These are phyloP conservation scores for Trichoderma oligosporum DNA, from an alignment of 2,329 filamentous ascomycete genomes.

Conservation along the genomic window DNA sequence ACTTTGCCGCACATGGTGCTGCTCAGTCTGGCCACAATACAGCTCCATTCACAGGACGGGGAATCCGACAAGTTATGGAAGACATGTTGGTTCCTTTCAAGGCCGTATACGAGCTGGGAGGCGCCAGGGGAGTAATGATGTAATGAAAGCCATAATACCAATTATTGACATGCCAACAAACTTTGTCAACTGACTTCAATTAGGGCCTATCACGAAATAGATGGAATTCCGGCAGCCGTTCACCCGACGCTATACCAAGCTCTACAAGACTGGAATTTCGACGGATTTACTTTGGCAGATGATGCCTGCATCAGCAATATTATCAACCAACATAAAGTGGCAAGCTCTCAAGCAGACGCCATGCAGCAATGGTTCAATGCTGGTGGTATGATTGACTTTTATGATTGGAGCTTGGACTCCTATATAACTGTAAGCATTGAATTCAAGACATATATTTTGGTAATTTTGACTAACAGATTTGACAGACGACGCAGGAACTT, in stretches of 20 bases:
- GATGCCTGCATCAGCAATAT: slow-evolving; percentile 13
- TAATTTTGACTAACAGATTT: neutral
- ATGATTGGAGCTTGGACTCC: slow-evolving; percentile 14
- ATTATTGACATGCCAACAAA: no score
- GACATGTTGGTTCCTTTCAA: slow-evolving; percentile 13
- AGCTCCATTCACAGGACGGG: slow-evolving; percentile 14
- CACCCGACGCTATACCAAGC: slow-evolving; percentile 3
- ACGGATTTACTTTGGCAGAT: slow-evolving; percentile 12
- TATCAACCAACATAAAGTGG: slow-evolving; percentile 8
- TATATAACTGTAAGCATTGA: slow-evolving; percentile 2
- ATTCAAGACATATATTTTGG: neutral
- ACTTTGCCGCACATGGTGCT: slow-evolving; percentile 6
- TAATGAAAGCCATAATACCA: neutral
- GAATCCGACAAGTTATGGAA: slow-evolving; percentile 9
- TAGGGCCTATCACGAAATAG: slow-evolving; percentile 2
- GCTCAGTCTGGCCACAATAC: slow-evolving; percentile 5
- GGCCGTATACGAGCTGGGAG: slow-evolving; percentile 9
- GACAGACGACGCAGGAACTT: slow-evolving; percentile 5
- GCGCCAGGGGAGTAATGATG: slow-evolving; percentile 16
- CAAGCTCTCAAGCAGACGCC: slow-evolving; percentile 12
- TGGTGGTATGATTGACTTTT: slow-evolving; percentile 18
- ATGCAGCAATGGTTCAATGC: slow-evolving; percentile 19
- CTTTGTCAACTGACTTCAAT: neutral
- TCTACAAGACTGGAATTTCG: slow-evolving; percentile 10
- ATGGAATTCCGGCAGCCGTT: slow-evolving; percentile 1